Evolutionary conservation across 768 basidiomycete genomes (phyloP), one percentile per base, ranked within the genome.

Genomic region (Coprinopsis marcescibilis): DNA sequence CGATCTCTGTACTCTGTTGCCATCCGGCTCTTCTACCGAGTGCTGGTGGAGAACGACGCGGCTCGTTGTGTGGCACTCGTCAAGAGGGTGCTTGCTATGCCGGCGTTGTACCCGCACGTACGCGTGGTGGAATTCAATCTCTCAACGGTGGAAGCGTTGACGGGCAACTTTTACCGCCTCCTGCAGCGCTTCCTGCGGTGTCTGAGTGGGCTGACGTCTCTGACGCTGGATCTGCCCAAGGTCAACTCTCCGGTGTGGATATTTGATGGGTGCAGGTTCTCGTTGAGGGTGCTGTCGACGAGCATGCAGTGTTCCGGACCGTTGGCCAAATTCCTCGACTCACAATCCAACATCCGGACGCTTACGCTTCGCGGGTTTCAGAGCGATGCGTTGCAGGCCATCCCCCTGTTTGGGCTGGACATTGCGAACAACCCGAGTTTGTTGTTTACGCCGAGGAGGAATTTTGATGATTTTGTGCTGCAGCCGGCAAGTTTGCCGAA

Each of bases 341-440:
- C 64, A 0, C 81, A 83, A 59, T 63, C 61, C 4, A 51, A 57
- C 21, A 64, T 84, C 50, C 55, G 57, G 30, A 76, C 83, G 20
- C 67, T 85, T 44, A 76, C 76, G 11, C 68, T 83, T 19, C 68
- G 79, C 17, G 80, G 80, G 0, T 72, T 73, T 51, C 70, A 70
- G 47, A 62, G 66, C 45, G 66, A 61, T 23, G 40, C 46, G 12
- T 40, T 47, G 3, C 43, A 49, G 29, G 51, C 50, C 20, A 41
- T 58, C 49, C 43, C 61, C 23, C 59, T 60, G 8, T 55, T 64
- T 41, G 38, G 63, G 13, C 46, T 53, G 29, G 50, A 51, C 30
- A 35, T 50, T 21, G 43, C 52, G 42, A 5, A 43, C 42, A 33
- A 36, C 57, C 43, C 39, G 49, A 30, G 50, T 55, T 38, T 50